phyloP scores from a whole-genome alignment of 179 eudicot genomes.

The Amaranthus tricolor region DNA sequence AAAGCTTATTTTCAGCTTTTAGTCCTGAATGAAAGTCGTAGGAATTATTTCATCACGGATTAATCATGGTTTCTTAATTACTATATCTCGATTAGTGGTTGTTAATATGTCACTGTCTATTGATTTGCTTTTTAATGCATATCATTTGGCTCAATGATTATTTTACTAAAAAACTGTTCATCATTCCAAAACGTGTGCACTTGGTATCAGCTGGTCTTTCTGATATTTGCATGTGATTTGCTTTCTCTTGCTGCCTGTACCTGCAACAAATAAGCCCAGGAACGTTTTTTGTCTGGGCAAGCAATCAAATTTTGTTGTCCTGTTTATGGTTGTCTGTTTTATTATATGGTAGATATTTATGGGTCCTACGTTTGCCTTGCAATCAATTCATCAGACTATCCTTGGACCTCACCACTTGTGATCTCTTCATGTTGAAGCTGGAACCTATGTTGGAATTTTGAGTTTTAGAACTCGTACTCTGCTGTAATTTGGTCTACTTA shows the following conservation, averaged over 20 bases:
- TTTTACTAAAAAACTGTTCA: neutral
- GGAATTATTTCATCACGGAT: neutral
- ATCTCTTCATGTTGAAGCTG: conserved; percentile 5
- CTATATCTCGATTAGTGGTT: conserved; percentile 9
- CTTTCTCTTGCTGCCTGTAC: conserved; percentile 16
- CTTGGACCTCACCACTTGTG: conserved; percentile 14
- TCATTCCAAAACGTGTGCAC: neutral
- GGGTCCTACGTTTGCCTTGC: conserved; percentile 8
- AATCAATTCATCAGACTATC: conserved; percentile 1
- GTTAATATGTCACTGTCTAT: neutral
- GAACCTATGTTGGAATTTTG: conserved; percentile 2
- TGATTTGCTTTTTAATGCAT: neutral
- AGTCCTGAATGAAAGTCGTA: conserved; percentile 11
- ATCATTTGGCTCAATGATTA: conserved; percentile 9
- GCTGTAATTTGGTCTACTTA: neutral
- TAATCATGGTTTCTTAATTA: neutral
- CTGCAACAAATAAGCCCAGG: conserved; percentile 12
- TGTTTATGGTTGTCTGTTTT: conserved; percentile 20
- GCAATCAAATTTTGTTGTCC: conserved; percentile 12
- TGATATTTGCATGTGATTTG: conserved; percentile 21
- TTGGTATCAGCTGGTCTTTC: conserved; percentile 5
- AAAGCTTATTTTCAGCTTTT: neutral
- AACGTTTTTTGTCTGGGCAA: conserved; percentile 14
- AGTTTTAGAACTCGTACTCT: neutral
- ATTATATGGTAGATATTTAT: conserved; percentile 1